Evolutionary conservation across 306 rosid genomes (phyloP).

Genomic region (Fagus crenata): DNA sequence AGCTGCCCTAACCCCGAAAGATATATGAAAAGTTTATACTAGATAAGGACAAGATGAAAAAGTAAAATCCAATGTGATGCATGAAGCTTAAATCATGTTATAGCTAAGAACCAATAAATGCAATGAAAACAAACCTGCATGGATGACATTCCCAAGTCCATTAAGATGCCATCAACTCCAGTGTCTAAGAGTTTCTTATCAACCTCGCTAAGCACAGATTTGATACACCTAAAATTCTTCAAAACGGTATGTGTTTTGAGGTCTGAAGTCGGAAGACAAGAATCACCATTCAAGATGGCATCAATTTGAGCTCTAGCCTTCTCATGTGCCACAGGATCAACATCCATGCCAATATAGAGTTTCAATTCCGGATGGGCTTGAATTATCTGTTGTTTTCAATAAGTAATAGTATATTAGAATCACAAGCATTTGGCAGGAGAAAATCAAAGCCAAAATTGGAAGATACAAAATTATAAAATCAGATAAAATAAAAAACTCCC

Average conservation of each 20-base stretch:
- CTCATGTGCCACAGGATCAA: conserved; percentile 71
- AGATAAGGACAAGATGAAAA: not conserved
- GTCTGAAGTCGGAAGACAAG: conserved; percentile 29
- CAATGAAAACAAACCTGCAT: conserved; percentile 64
- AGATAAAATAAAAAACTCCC: not conserved
- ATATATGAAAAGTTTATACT: not conserved
- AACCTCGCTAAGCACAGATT: conserved; percentile 53
- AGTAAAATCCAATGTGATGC: too few relatives aligned
- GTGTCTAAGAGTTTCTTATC: conserved; percentile 37
- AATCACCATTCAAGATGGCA: conserved; percentile 37
- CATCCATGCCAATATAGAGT: conserved; percentile 73
- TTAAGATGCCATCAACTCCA: conserved; percentile 76
- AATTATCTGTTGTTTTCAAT: conserved; percentile 56
- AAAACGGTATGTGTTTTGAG: conserved; percentile 48
- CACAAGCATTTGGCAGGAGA: not conserved
- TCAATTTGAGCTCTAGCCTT: conserved; percentile 56
- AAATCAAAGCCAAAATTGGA: not conserved
- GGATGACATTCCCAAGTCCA: conserved; percentile 99
- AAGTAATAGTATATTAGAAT: not conserved
- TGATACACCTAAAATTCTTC: conserved; percentile 67
- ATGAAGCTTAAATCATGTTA: not conserved
- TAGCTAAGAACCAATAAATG: not conserved
- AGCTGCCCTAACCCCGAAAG: not conserved
- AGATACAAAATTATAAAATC: not conserved
- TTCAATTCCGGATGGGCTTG: conserved; percentile 77